Evolutionary conservation across 805 yeast species (phyloP), one percentile per base, ranked within the genome.

Genomic region (Suhomyces xylopsoci): DNA sequence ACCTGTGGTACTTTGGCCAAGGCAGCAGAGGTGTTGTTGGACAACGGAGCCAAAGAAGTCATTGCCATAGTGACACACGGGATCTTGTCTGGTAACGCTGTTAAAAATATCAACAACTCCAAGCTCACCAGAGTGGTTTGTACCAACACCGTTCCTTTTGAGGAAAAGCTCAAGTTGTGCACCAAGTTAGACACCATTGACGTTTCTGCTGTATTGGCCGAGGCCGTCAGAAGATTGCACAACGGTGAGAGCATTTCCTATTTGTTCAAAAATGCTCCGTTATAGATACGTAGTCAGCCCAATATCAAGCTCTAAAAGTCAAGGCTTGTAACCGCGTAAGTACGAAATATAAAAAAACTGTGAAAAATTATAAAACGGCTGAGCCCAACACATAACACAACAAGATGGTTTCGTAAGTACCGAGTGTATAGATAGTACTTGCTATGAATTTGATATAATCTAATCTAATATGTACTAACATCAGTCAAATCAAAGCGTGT

Each of bases 11-110:
- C 96, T 17, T 73, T 88, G 57, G 88, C 86, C 50, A 88, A 88
- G 69, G 94, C 94, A 38, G 89, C 91, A 20, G 93, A 88, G 57
- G 82, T 85, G 12, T 73, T 88, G 51, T 65, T 88, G 54, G 84
- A 81, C 25, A 84, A 87, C 61, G 80, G 80, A 32, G 94, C 93
- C 45, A 76, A 82, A 62, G 78, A 83, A 52, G 94, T 88, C 40
- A 81, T 88, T 61, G 93, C 94, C 30, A 85, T 88, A 57, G 91
- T 88, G 17, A 88, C 94, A 2, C 96, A 88, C 65, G 96, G 94
- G 56, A 83, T 88, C 14, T 76, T 88, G 54, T 81, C 88, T 24
- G 90, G 90, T 48, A 84, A 83, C 56, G 94, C 94, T 45, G 80
- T 86, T 52, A 78, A 80, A 51, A 88, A 84, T 62, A 80, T 88